Conservation (phyloP, 2,329 filamentous ascomycete species). For the Dactylonectria estremocensis region DNA sequence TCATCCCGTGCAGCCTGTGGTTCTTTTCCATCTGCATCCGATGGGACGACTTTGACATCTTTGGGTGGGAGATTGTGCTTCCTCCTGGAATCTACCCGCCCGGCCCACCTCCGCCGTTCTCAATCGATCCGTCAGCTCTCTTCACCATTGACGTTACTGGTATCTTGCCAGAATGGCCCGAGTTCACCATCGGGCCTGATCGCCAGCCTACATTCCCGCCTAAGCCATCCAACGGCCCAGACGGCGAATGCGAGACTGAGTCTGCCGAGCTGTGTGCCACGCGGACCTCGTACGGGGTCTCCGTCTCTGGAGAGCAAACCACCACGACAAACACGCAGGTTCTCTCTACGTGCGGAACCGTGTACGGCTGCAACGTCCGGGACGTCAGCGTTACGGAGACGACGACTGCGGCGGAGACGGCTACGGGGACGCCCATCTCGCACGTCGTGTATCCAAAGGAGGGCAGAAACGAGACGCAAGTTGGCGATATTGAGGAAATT, state of each 20-base stretch:
- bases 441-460: slow-evolving; percentile 9
- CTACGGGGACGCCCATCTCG: background rate
- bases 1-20: background rate
- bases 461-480: slow-evolving; percentile 4
- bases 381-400: background rate
- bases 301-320: background rate
- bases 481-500: background rate
- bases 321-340: background rate
- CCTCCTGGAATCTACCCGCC: background rate
- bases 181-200: slow-evolving; percentile 15
- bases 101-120: slow-evolving; percentile 5
- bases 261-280: slow-evolving; percentile 8
- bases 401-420: background rate
- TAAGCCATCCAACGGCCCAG: background rate
- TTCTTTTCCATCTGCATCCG: background rate
- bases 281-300: background rate
- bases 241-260: slow-evolving; percentile 4
- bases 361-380: slow-evolving; percentile 3
- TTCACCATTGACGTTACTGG: slow-evolving; percentile 5
- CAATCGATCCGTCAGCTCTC: background rate
- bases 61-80: background rate
- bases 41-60: slow-evolving; percentile 5
- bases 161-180: background rate
- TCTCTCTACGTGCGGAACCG: slow-evolving; percentile 3
- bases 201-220: slow-evolving; percentile 8